A percentile compares a stretch with the other conserved stretches of the same genome.
These are phyloP conservation scores for Hygrophila difformis DNA, from an alignment of 257 asterid genomes.

Conservation along the genomic window DNA sequence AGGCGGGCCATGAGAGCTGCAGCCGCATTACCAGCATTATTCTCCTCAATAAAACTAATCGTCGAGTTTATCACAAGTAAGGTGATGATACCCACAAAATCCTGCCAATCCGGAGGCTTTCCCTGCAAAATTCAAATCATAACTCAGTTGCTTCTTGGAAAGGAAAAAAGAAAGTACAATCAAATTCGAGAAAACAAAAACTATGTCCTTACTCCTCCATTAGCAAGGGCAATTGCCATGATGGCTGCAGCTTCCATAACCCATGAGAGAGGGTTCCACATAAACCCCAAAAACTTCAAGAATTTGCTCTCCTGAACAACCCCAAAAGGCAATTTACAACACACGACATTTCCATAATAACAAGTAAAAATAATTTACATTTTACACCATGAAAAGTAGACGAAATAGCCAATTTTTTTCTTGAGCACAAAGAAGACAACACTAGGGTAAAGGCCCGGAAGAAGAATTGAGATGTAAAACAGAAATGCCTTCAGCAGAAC, in stretches of 20 bases:
- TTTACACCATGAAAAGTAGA: too few relatives aligned
- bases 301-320: slow-evolving; percentile 78
- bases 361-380: too few relatives aligned
- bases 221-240: slow-evolving; percentile 99
- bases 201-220: slow-evolving; percentile 74
- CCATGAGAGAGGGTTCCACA: slow-evolving; percentile 99
- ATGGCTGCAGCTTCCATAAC: slow-evolving; percentile 99
- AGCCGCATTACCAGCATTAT: slow-evolving; percentile 98
- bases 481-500: too few relatives aligned
- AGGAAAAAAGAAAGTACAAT: background rate
- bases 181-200: slow-evolving; percentile 10
- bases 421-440: too few relatives aligned
- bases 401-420: too few relatives aligned
- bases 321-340: too few relatives aligned
- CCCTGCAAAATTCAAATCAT: slow-evolving; percentile 40
- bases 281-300: slow-evolving; percentile 84
- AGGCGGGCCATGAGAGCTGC: slow-evolving; percentile 99
- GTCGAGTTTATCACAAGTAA: slow-evolving; percentile 88
- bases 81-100: slow-evolving; percentile 89
- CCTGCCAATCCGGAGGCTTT: slow-evolving; percentile 99
- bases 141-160: background rate
- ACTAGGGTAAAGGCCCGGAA: too few relatives aligned
- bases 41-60: slow-evolving; percentile 94
- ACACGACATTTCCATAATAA: too few relatives aligned
- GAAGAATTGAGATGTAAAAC: too few relatives aligned